Evolutionary conservation across 257 asterid genomes (phyloP).

Genomic region (Solanum peruvianum): DNA sequence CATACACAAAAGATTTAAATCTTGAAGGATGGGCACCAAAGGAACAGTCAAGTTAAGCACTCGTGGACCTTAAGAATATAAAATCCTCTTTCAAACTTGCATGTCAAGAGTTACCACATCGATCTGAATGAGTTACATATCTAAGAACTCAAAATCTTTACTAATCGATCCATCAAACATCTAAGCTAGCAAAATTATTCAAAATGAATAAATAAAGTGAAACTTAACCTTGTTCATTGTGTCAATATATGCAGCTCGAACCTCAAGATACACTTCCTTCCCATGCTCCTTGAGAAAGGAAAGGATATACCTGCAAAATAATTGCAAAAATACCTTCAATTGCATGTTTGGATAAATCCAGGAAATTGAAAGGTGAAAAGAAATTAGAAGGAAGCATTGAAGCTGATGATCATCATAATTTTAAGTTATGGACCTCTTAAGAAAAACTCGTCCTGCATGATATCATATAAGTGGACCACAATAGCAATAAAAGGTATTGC

Average conservation of each 20-base stretch:
- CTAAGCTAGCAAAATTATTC: background rate
- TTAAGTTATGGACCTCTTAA: background rate
- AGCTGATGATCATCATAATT: background rate
- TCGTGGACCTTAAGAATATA: background rate
- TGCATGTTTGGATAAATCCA: background rate
- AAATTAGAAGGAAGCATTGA: background rate
- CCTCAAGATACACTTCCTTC: constrained; percentile 76
- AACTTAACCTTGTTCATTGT: constrained; percentile 88
- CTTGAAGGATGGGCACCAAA: constrained; percentile 1
- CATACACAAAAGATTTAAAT: background rate
- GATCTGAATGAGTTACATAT: background rate
- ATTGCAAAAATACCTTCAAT: constrained; percentile 3
- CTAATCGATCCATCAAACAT: background rate
- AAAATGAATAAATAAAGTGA: background rate
- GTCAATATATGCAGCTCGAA: constrained; percentile 92
- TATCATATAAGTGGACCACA: background rate
- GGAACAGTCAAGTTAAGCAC: background rate
- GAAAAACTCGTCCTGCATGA: background rate
- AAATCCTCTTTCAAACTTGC: background rate
- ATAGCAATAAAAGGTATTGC: background rate
- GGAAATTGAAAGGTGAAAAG: background rate
- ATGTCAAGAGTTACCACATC: background rate
- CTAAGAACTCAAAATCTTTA: background rate
- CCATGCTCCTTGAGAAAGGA: constrained; percentile 91
- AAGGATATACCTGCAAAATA: constrained; percentile 57